These are phyloP conservation scores for Leishmania tropica DNA, from an alignment of 208 protist species.

Conservation along the genomic window DNA sequence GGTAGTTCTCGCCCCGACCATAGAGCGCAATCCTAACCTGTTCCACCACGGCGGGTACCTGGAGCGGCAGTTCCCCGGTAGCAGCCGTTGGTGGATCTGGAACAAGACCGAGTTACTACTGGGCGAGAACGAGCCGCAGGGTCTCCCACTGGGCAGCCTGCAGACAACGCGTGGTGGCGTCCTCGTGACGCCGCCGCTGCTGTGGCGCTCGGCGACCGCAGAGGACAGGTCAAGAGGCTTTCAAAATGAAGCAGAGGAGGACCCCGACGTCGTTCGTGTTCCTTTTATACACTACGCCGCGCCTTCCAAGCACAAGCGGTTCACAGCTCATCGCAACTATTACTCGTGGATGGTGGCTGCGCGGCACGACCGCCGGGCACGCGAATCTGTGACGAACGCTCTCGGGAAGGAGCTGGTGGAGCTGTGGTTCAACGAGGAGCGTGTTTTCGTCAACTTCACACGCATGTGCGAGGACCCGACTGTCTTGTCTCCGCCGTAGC, in stretches of 20 bases:
- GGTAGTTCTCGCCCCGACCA: constrained; percentile 14
- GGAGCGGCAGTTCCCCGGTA: constrained; percentile 13
- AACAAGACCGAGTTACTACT: constrained; percentile 21
- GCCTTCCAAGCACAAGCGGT: constrained; percentile 26
- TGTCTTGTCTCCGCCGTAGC: background rate
- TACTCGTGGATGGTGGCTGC: constrained; percentile 36
- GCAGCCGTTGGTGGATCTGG: background rate
- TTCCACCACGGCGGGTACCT: constrained; percentile 31
- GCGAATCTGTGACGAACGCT: constrained; percentile 9
- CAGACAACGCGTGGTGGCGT: constrained; percentile 18
- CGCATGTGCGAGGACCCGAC: constrained; percentile 33
- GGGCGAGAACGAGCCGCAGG: constrained; percentile 17
- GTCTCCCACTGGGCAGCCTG: background rate
- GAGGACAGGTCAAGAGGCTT: constrained; percentile 19
- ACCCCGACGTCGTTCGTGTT: constrained; percentile 17
- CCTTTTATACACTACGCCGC: constrained; percentile 38
- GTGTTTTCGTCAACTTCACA: constrained; percentile 21
- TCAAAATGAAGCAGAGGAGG: constrained; percentile 5
- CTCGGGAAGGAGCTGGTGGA: constrained; percentile 34
- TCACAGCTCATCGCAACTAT: constrained; percentile 20
- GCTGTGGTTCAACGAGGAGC: constrained; percentile 25
- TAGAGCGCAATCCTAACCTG: constrained; percentile 13
- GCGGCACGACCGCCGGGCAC: constrained; percentile 25
- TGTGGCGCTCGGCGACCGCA: constrained; percentile 26
- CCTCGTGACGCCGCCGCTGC: constrained; percentile 26